These are phyloP conservation scores for Mycena citricolor DNA, from an alignment of 1,284 basidiomycete species.

Conservation along the genomic window DNA sequence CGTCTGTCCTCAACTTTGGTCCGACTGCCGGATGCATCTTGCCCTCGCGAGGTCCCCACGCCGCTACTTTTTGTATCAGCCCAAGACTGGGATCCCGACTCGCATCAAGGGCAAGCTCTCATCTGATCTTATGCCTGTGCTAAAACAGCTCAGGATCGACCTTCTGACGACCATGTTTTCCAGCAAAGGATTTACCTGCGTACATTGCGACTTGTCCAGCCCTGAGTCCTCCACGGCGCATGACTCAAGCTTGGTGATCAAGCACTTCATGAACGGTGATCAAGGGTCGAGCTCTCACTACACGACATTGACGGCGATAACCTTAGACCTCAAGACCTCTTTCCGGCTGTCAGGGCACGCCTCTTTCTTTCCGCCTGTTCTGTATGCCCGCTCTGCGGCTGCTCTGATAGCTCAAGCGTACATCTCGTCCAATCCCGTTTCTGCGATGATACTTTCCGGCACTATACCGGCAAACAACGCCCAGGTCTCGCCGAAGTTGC, in stretches of 20 bases:
- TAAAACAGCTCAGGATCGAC: conserved; percentile 34
- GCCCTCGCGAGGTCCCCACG: conserved; percentile 50
- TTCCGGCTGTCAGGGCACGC: conserved; percentile 39
- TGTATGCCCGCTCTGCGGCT: conserved; percentile 52
- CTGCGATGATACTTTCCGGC: conserved; percentile 54
- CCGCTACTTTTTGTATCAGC: conserved; percentile 52
- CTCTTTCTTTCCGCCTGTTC: conserved; percentile 63
- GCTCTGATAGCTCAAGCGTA: conserved; percentile 65
- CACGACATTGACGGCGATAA: not conserved
- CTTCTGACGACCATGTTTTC: conserved; percentile 48
- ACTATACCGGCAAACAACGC: conserved; percentile 52
- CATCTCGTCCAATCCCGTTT: conserved; percentile 63
- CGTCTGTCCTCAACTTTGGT: too few relatives aligned
- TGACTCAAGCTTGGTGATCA: conserved; percentile 37
- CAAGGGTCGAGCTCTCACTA: not conserved
- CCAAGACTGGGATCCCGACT: conserved; percentile 37
- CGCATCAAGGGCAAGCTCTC: conserved; percentile 34
- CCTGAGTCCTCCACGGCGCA: conserved; percentile 27
- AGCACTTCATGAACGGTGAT: conserved; percentile 41
- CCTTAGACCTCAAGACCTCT: conserved; percentile 41
- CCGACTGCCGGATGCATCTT: conserved; percentile 38
- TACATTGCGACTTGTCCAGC: conserved; percentile 51
- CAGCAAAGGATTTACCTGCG: conserved; percentile 58
- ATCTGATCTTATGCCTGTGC: not conserved
- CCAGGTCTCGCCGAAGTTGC: conserved; percentile 29